Evolutionary conservation across 495 filamentous ascomycete species (phyloP).

Genomic region (Podospora pseudocomata): DNA sequence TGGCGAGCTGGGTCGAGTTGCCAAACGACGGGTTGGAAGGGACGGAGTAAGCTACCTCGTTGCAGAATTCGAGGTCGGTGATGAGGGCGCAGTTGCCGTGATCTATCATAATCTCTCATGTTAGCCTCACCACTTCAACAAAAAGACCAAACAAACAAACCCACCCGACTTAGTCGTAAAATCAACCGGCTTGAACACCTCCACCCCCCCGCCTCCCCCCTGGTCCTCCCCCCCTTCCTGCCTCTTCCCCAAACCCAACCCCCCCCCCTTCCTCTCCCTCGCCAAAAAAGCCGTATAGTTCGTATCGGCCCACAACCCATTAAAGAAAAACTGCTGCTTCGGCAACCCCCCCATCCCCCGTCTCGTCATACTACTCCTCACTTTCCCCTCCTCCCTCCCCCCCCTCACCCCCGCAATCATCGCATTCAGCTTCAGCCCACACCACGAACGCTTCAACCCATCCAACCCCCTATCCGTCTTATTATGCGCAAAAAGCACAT

Average conservation of each 20-base stretch:
- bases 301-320: slow-evolving; percentile 63
- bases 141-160: slow-evolving; percentile 16
- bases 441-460: slow-evolving; percentile 72
- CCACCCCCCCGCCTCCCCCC: slow-evolving; percentile 60
- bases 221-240: slow-evolving; percentile 47
- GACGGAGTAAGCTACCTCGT: slow-evolving; percentile 83
- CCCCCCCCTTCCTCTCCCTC: slow-evolving; percentile 43
- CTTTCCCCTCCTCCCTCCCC: slow-evolving; percentile 38
- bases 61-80: slow-evolving; percentile 79
- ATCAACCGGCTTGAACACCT: slow-evolving; percentile 60
- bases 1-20: slow-evolving; percentile 49
- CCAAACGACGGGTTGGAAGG: slow-evolving; percentile 67
- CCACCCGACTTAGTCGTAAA: slow-evolving; percentile 77
- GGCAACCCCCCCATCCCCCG: slow-evolving; percentile 59
- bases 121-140: not conserved
- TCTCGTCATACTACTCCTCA: slow-evolving; percentile 63
- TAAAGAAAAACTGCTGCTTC: slow-evolving; percentile 82
- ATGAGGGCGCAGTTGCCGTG: slow-evolving; percentile 74
- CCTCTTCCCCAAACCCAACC: slow-evolving; percentile 54
- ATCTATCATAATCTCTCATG: slow-evolving; percentile 8
- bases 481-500: slow-evolving; percentile 75
- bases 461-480: slow-evolving; percentile 52
- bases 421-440: slow-evolving; percentile 61
- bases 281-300: slow-evolving; percentile 70
- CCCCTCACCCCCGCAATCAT: slow-evolving; percentile 55